Base-by-base conservation (phyloP, 768 basidiomycete genomes). In the Trichaptum fuscoviolaceum region DNA sequence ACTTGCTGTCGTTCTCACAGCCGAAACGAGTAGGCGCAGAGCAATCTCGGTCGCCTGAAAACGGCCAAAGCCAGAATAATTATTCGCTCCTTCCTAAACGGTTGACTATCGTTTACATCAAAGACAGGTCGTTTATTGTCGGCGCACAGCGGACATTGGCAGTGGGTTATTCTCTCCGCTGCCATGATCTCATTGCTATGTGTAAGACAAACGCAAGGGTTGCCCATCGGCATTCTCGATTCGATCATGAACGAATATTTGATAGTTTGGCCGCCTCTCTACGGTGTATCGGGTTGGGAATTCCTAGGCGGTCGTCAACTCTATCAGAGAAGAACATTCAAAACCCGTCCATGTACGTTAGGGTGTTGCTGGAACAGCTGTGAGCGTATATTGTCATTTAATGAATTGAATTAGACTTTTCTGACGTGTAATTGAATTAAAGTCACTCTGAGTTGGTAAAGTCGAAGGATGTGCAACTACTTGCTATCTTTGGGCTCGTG, bases 401-500 rank as follows among this genome's bases (percentile, higher is more conserved):
- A 58, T 4, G 7, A 27, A 64, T 65, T 58, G 2, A 30, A 24
- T 2, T 18, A 36, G n/a, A 30, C 15, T 6, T 27, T 18, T 18
- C 24, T 30, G 30, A 30, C 30, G 8, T 30, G 30, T 8, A 30
- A 35, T 35, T 70, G 58, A 24, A 36, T 66, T 7, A 23, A 59
- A 87, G 86, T 68, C 80, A 85, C 36, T 66, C 69, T 3, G 79
- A 84, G 66, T 76, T 84, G 34, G 74, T 77, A 17, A 70, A 68
- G 7, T 79, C 77, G 35, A 91, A 85, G 71, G 91, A 95, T 70
- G 74, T 93, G 1, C 92, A 94, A 71, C 88, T 92, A 87, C 79
- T 95, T 18, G 91, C 90, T 0, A 92, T 95, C 85, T 67, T 92
- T 3, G 81, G 91, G 0, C 78, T 85, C 62, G 75, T 92, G n/a